A percentile compares a stretch with the other conserved stretches of the same genome.
Evolutionary conservation across 192 early-diverging fungal species (phyloP).

Genomic region (Chytriomyces sp.): DNA sequence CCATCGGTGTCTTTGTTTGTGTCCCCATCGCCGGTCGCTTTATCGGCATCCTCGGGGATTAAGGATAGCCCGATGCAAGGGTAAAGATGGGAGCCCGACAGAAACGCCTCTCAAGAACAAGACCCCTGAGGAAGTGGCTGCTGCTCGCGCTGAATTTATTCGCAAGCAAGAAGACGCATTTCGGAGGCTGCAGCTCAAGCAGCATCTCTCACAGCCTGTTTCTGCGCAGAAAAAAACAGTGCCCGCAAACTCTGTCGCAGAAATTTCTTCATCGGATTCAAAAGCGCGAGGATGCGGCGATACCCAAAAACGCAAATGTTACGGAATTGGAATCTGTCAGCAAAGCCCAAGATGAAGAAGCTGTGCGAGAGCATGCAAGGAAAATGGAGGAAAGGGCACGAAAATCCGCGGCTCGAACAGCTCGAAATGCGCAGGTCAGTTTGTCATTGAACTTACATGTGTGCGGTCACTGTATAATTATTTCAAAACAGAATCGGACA

Average conservation of each 20-base stretch:
- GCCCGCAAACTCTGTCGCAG: too few relatives aligned
- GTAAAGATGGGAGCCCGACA: too few relatives aligned
- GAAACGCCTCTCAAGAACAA: too few relatives aligned
- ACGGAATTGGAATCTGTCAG: too few relatives aligned
- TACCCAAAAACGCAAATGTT: too few relatives aligned
- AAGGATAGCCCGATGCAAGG: too few relatives aligned
- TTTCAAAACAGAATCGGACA: slow-evolving; percentile 10
- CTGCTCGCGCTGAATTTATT: background rate
- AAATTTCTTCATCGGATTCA: too few relatives aligned
- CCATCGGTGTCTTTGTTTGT: too few relatives aligned
- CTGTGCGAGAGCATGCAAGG: background rate
- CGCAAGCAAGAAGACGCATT: background rate
- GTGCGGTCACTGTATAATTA: background rate
- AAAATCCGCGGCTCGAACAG: background rate
- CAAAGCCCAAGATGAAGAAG: background rate
- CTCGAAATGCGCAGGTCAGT: background rate
- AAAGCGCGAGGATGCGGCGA: too few relatives aligned
- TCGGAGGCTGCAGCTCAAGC: background rate
- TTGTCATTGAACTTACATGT: background rate
- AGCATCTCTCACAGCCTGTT: background rate
- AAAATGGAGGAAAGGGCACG: background rate
- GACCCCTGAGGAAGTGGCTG: too few relatives aligned
- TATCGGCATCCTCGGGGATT: too few relatives aligned
- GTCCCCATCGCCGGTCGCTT: too few relatives aligned
- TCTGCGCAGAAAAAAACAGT: background rate